Base-by-base conservation (phyloP, 164 flowering plant genomes). In the Tetrastigma voinierianum region DNA sequence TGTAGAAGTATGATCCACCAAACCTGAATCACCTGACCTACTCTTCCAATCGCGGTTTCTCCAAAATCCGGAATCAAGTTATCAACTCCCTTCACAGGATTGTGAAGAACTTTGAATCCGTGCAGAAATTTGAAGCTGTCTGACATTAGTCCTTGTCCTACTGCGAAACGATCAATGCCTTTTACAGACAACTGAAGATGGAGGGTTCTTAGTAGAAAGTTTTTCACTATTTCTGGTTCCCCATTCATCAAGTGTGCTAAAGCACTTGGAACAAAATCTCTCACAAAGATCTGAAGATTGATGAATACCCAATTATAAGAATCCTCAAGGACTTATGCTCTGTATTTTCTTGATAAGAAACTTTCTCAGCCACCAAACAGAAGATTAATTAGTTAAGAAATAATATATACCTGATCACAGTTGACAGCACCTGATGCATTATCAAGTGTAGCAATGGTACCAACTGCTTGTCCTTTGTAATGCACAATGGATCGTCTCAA, bases 1-100 rank as follows among this genome's bases (percentile, higher is more conserved):
- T 72, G 78, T 11, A 76, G 69, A 14, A 76, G 67, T 53, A 76
- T 76, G 9, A 76, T 76, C 78, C 78, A 76, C 78, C 78, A 76
- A 67, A 76, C 78, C 78, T 4, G 78, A 76, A 23, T 76, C 78
- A 76, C 72, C 3, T 72, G 75, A 49, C 75, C 75, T 43, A 76
- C 78, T 52, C 78, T 63, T 51, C 78, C 78, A 13, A 71, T 76
- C 12, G 78, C 78, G 55, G 69, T 71, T 61, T 76, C 78, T 32
- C 78, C 78, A 57, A 71, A 76, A 69, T 76, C 78, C 13, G 78
- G 75, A 57, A 76, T 59, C 19, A 76, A 25, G 3, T 69, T 71
- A 54, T 76, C 78, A 9, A 69, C 58, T 14, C 66, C 72, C 4
- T 75, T 62, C 48, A 47, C 59, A 10, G 78, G 78, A 55, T 76